Base-by-base conservation (phyloP, 805 yeast genomes). In the Kodamaea nitidulidarum region DNA sequence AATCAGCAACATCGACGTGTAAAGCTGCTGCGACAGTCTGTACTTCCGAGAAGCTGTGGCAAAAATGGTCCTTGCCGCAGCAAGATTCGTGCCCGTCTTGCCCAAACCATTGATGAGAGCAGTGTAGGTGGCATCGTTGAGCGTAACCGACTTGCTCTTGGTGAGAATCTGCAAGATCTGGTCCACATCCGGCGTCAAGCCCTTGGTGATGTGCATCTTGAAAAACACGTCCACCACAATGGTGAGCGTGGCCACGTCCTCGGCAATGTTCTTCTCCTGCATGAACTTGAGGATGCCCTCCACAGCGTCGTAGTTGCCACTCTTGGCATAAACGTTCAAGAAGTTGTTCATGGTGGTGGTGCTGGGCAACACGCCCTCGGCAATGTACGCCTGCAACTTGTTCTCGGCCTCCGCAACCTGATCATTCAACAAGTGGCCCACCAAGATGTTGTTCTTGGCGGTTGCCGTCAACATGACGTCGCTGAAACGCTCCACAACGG, bases 161-260 rank as follows among this genome's bases (percentile, higher is more conserved):
- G 50, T 48, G 70, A 81, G 69, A 15, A 67, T 67, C 1, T 53
- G 42, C 28, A 80, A 56, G 42, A 76, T 55, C 5, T 54, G 54
- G 8, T 60, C 65, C 16, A 73, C 58, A 25, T 67, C 58, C 7
- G 78, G 70, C 2, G 59, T 50, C 42, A 61, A 55, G 7, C 77
- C 78, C 25, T 71, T 63, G n/a, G 60, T 61, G 28, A 59, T 59
- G 24, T 68, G 62, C 25, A 60, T 41, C 52, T 76, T 77, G 60
- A 81, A 67, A 46, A 71, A 65, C 38, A 71, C 58, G 49, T 81
- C 80, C 38, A 81, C 67, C 16, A 81, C 60, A 25, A 75, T 71
- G 3, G 88, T 73, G 58, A 76, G 76, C 2, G 90, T 81, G 12
- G 78, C 78, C 33, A 78, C 66, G 53, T 80, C 85, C 18, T 83